Percentiles rank a stretch among this genome's conserved stretches.
Evolutionary conservation across 2,329 filamentous ascomycete species (phyloP).

Genomic region (Fusarium irregulare): DNA sequence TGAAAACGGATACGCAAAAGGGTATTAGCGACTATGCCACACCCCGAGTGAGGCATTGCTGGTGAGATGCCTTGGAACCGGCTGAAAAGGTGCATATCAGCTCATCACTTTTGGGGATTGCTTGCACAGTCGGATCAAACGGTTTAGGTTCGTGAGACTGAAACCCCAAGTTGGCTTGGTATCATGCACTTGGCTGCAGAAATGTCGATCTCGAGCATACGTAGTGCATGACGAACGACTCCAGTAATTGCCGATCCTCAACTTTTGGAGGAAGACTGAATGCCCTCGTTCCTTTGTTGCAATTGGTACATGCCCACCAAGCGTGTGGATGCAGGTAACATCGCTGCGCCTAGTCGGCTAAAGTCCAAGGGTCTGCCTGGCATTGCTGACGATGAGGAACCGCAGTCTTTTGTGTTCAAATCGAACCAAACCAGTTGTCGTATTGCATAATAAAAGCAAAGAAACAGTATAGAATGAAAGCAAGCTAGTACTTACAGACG

Average conservation of each 20-base stretch:
- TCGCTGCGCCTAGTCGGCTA: slow-evolving; percentile 23
- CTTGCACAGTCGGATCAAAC: neutral
- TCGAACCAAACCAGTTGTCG: neutral
- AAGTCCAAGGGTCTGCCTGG: slow-evolving; percentile 20
- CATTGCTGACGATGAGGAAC: neutral
- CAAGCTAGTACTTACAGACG: slow-evolving; percentile 48
- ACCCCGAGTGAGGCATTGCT: slow-evolving; percentile 12
- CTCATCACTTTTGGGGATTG: slow-evolving; percentile 3
- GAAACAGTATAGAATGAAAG: slow-evolving; percentile 2
- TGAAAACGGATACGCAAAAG: neutral
- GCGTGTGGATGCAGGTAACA: slow-evolving; percentile 4
- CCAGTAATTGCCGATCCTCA: slow-evolving; percentile 1
- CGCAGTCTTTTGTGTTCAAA: neutral
- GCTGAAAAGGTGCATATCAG: slow-evolving; percentile 13
- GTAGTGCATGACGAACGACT: slow-evolving; percentile 29
- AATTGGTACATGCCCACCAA: slow-evolving; percentile 10
- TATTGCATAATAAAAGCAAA: neutral
- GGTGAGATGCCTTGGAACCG: slow-evolving; percentile 1
- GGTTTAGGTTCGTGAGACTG: slow-evolving; percentile 4
- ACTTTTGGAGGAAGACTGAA: neutral
- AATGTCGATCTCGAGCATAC: slow-evolving; percentile 10
- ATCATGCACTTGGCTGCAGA: slow-evolving; percentile 9
- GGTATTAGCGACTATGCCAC: neutral
- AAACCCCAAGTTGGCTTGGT: slow-evolving; percentile 11
- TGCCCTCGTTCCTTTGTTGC: slow-evolving; percentile 21